phyloP scores from a whole-genome alignment of 2,329 filamentous ascomycete species.

The Colletotrichum coccodes region DNA sequence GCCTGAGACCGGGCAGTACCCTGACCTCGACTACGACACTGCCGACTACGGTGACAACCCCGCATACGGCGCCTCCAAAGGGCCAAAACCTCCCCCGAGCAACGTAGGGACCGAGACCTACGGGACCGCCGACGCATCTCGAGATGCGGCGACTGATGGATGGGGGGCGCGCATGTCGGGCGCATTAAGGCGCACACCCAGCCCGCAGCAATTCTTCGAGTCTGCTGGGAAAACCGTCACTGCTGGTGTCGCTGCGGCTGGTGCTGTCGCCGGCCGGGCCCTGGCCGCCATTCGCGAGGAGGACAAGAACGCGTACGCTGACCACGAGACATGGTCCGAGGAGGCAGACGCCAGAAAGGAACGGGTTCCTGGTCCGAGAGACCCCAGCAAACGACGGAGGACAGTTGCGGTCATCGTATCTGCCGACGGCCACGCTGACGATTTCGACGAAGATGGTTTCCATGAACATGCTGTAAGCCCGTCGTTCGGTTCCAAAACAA shows the following conservation, averaged over 20 bases:
- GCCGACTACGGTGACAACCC: constrained; percentile 65
- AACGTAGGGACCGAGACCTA: constrained; percentile 54
- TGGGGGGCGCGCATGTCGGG: constrained; percentile 84
- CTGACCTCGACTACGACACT: constrained; percentile 57
- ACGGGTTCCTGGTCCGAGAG: constrained; percentile 47
- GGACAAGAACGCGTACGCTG: constrained; percentile 80
- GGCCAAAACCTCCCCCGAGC: constrained; percentile 49
- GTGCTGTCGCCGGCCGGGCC: constrained; percentile 83
- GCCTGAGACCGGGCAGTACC: constrained; percentile 66
- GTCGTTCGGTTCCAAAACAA: background rate
- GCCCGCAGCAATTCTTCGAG: constrained; percentile 89
- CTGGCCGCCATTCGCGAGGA: constrained; percentile 87
- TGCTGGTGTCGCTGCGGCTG: constrained; percentile 84
- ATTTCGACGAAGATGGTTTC: constrained; percentile 67
- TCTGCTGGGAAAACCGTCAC: constrained; percentile 83
- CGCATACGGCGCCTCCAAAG: constrained; percentile 54
- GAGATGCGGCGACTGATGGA: constrained; percentile 54
- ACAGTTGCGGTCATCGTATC: constrained; percentile 91
- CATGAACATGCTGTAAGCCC: constrained; percentile 84
- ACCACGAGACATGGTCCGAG: constrained; percentile 93
- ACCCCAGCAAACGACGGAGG: constrained; percentile 67
- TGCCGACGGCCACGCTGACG: constrained; percentile 73
- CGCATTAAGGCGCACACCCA: constrained; percentile 83
- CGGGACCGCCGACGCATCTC: constrained; percentile 48
- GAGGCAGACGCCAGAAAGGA: constrained; percentile 79